These are phyloP conservation scores for Russula foetens DNA, from an alignment of 768 basidiomycete species.

Conservation along the genomic window DNA sequence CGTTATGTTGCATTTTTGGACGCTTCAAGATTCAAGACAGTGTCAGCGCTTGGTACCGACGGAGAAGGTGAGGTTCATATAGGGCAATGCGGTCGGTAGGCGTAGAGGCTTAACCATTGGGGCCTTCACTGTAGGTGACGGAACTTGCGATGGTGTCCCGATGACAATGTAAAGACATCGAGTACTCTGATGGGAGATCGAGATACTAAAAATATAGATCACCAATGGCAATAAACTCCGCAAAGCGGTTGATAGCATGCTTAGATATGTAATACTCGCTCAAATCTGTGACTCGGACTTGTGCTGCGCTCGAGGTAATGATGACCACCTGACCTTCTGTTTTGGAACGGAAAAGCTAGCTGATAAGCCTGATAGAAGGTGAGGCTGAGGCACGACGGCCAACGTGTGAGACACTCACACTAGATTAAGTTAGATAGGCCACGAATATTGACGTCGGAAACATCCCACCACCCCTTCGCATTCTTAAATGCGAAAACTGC, in stretches of 20 bases:
- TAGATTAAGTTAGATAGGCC: slow-evolving; percentile 7
- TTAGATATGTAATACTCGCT: slow-evolving; percentile 14
- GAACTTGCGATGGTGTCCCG: too few species aligned
- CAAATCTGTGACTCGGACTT: background rate
- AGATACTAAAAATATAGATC: too few species aligned
- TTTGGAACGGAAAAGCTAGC: slow-evolving; percentile 6
- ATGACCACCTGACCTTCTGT: slow-evolving; percentile 1
- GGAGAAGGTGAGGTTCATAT: too few species aligned
- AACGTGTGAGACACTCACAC: background rate
- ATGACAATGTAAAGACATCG: too few species aligned
- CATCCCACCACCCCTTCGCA: slow-evolving; percentile 10
- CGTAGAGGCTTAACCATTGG: too few species aligned
- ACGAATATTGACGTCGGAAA: slow-evolving; percentile 11
- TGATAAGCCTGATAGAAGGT: background rate
- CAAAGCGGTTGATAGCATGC: background rate
- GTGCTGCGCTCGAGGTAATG: background rate
- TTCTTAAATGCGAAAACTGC: slow-evolving; percentile 2
- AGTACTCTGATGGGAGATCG: too few species aligned
- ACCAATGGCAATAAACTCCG: too few species aligned
- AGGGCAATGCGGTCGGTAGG: too few species aligned
- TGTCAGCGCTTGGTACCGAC: too few species aligned
- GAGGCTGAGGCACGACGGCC: background rate
- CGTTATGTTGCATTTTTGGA: too few species aligned
- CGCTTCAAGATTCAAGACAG: too few species aligned
- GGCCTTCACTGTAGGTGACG: too few species aligned